Evolutionary conservation across 2,329 filamentous ascomycete species (phyloP).

Genomic region (Scytalidium sp.): DNA sequence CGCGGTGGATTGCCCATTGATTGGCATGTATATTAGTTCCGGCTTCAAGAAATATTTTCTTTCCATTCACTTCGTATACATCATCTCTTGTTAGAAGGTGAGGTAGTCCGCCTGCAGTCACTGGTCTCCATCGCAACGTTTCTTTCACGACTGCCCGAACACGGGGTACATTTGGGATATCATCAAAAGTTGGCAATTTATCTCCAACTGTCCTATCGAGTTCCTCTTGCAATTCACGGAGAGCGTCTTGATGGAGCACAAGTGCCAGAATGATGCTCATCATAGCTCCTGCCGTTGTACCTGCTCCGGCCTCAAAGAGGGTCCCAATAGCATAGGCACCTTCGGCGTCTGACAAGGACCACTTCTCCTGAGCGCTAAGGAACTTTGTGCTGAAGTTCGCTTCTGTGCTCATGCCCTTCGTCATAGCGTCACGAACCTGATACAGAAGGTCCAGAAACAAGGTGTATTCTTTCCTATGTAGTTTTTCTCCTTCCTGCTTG

Average conservation of each 20-base stretch:
- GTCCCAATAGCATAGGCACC: constrained; percentile 33
- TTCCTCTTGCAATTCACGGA: constrained; percentile 30
- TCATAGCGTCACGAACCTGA: constrained; percentile 25
- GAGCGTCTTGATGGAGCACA: constrained; percentile 11
- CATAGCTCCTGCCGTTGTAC: neutral
- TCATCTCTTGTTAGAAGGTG: constrained; percentile 52
- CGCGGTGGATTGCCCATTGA: constrained; percentile 14
- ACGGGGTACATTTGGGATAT: constrained; percentile 40
- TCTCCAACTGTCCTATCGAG: constrained; percentile 44
- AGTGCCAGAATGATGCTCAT: constrained; percentile 9
- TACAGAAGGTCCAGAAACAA: constrained; percentile 23
- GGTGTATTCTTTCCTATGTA: constrained; percentile 15
- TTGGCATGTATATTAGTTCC: constrained; percentile 41
- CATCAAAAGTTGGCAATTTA: constrained; percentile 44
- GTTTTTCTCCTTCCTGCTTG: constrained; percentile 17
- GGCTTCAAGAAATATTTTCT: neutral
- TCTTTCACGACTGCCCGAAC: constrained; percentile 45
- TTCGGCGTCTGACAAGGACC: constrained; percentile 52
- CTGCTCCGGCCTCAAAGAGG: too few relatives aligned
- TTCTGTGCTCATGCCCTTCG: constrained; percentile 27
- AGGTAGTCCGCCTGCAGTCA: constrained; percentile 48
- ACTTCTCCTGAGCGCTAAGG: constrained; percentile 21
- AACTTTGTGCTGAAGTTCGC: constrained; percentile 28
- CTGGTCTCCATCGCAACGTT: constrained; percentile 41
- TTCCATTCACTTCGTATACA: constrained; percentile 4